phyloP scores from a whole-genome alignment of 306 rosid species.

The Castanea mollissima region DNA sequence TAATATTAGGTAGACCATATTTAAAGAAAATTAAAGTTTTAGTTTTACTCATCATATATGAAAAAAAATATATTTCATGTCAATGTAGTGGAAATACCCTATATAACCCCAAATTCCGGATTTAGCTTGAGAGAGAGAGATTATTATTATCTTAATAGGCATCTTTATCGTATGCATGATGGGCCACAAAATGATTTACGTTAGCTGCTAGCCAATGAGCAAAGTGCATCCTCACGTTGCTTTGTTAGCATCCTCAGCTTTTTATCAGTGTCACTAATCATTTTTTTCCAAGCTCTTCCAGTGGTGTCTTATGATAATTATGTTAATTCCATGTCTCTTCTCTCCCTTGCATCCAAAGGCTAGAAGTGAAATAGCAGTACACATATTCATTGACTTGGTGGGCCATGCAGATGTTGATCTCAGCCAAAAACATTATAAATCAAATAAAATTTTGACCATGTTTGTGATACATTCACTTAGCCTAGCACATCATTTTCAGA shows the following conservation, averaged over 20 bases:
- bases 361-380: constrained; percentile 11
- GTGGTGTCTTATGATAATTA: constrained; percentile 9
- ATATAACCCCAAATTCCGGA: background rate
- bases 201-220: background rate
- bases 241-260: constrained; percentile 21
- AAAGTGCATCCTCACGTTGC: constrained; percentile 2
- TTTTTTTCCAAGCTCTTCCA: constrained; percentile 26
- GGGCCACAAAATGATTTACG: constrained; percentile 24
- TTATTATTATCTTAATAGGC: constrained; percentile 8
- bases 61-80: background rate
- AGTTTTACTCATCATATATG: background rate
- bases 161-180: constrained; percentile 18
- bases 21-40: background rate
- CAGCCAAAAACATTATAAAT: background rate
- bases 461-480: background rate
- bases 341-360: constrained; percentile 20
- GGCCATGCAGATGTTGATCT: background rate
- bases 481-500: background rate
- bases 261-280: constrained; percentile 32
- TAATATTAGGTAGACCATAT: background rate
- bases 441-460: background rate
- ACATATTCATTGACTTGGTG: constrained; percentile 6
- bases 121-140: constrained; percentile 13
- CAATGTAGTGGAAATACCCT: background rate
- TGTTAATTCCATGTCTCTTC: constrained; percentile 7